These are phyloP conservation scores for Termitomyces sp. DNA, from an alignment of 768 basidiomycete species.

Conservation along the genomic window DNA sequence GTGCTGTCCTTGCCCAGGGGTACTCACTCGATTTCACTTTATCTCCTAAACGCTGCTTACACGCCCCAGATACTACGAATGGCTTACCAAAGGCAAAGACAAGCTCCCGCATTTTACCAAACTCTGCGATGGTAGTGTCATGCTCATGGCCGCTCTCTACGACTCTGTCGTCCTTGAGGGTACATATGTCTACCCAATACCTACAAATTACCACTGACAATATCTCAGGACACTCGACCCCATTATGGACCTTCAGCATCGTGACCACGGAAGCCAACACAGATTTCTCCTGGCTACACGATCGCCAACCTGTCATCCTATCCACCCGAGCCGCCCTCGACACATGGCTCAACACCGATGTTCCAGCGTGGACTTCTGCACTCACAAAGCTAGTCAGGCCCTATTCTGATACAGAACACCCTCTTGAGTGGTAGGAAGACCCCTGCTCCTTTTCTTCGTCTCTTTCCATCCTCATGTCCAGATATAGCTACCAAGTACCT, in stretches of 20 bases:
- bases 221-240: conserved; percentile 41
- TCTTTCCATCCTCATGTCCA: neutral
- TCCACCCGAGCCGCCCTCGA: conserved; percentile 51
- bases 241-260: conserved; percentile 81
- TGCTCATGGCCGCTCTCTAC: conserved; percentile 88
- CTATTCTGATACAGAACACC: conserved; percentile 39
- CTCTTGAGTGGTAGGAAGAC: conserved; percentile 64
- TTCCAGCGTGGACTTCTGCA: conserved; percentile 55
- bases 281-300: conserved; percentile 82
- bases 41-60: neutral
- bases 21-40: neutral
- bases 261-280: conserved; percentile 77
- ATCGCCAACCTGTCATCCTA: conserved; percentile 83
- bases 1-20: conserved; percentile 80
- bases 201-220: neutral
- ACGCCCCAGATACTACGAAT: conserved; percentile 79
- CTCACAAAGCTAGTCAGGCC: conserved; percentile 58
- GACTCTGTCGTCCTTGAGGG: conserved; percentile 69
- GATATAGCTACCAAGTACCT: conserved; percentile 77
- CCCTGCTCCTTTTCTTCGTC: neutral
- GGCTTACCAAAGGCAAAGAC: conserved; percentile 79
- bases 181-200: conserved; percentile 13
- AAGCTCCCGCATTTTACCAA: conserved; percentile 82
- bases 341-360: conserved; percentile 73
- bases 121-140: conserved; percentile 52